Conservation (phyloP, 345 rosid species). For the Eucalyptus globulus region DNA sequence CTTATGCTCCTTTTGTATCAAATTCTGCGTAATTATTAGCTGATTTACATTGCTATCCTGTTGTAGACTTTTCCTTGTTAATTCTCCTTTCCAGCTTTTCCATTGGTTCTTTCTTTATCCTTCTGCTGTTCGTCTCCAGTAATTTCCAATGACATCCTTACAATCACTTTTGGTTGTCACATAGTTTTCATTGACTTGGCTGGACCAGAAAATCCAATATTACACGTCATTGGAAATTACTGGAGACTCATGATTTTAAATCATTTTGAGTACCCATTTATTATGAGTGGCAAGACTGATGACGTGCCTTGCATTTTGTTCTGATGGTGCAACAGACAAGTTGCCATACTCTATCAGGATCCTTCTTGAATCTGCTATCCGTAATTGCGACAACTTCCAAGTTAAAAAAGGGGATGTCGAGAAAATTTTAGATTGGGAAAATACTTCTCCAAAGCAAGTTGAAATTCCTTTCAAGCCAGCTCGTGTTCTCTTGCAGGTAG, state of each 20-base stretch:
- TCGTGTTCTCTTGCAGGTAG: conserved; percentile 92
- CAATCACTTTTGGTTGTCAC: not conserved
- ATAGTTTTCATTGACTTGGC: not conserved
- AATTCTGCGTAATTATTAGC: not conserved
- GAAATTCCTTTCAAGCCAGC: conserved; percentile 99
- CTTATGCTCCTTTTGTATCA: not conserved
- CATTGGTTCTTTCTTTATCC: not conserved
- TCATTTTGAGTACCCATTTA: not conserved
- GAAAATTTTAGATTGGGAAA: conserved; percentile 96
- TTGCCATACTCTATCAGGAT: conserved; percentile 91
- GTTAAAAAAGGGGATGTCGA: conserved; percentile 88
- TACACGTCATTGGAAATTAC: not conserved
- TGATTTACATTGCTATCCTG: not conserved
- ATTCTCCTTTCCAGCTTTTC: not conserved
- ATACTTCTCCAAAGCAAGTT: conserved; percentile 76
- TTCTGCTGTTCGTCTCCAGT: not conserved
- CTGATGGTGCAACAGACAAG: conserved; percentile 38
- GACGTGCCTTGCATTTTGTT: not conserved
- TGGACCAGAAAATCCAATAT: not conserved
- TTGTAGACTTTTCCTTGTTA: not conserved
- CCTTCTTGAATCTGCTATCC: conserved; percentile 91
- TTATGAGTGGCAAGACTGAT: not conserved
- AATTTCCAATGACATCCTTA: no score
- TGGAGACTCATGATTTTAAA: not conserved
- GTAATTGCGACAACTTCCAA: conserved; percentile 96